These are phyloP conservation scores for Mycena olivaceomarginata DNA, from an alignment of 768 basidiomycete genomes.

Conservation along the genomic window DNA sequence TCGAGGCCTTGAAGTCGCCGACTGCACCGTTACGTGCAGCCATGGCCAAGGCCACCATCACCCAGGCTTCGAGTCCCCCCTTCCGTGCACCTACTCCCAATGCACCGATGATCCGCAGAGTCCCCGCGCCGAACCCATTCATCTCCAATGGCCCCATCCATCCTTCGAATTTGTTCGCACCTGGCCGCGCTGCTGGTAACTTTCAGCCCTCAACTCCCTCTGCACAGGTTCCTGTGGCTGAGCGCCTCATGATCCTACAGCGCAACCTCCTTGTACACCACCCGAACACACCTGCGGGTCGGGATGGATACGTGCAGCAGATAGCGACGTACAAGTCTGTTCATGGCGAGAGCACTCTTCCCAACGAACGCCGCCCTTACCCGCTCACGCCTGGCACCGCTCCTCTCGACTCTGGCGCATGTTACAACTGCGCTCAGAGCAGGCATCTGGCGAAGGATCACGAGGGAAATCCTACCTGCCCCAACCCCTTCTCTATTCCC, in stretches of 20 bases:
- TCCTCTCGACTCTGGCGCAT: constrained; percentile 43
- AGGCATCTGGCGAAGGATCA: constrained; percentile 34
- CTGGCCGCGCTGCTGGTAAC: neutral
- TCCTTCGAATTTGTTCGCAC: neutral
- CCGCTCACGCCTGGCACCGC: constrained; percentile 46
- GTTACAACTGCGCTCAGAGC: constrained; percentile 45
- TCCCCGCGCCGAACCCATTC: neutral
- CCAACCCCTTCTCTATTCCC: neutral
- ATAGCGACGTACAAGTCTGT: constrained; percentile 22
- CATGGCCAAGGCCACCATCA: neutral
- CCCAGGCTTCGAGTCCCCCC: neutral
- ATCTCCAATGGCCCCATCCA: neutral
- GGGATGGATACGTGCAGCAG: constrained; percentile 33
- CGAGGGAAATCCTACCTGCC: neutral
- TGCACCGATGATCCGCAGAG: neutral
- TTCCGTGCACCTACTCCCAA: neutral
- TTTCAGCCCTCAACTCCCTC: neutral
- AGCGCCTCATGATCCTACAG: neutral
- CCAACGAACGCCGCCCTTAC: constrained; percentile 42
- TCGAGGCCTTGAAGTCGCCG: neutral
- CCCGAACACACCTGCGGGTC: constrained; percentile 44
- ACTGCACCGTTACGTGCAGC: neutral
- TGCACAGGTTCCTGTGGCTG: neutral
- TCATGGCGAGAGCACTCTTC: constrained; percentile 29
- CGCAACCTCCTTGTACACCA: constrained; percentile 21